A percentile compares a stretch with the other conserved stretches of the same genome.
Conservation (phyloP, 345 rosid genomes). For the Triadica sebifera region DNA sequence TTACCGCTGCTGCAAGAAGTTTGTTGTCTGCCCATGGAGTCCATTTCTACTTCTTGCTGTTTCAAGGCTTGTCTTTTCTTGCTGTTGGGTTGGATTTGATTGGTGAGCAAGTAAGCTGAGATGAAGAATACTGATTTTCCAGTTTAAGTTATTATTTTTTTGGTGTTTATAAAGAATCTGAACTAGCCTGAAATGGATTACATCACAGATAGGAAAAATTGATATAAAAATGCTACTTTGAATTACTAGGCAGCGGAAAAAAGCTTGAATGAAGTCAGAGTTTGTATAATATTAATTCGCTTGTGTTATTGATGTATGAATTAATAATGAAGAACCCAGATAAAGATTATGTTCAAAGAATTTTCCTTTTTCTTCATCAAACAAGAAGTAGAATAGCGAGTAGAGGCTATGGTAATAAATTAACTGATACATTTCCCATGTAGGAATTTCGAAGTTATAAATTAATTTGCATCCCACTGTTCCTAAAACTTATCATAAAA, state of each 20-base stretch:
- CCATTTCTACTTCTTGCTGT: slow-evolving; percentile 87
- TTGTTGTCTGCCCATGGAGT: slow-evolving; percentile 80
- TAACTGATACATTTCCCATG: too few species aligned
- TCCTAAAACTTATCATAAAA: too few species aligned
- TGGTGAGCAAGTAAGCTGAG: slow-evolving; percentile 77
- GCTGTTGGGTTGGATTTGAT: slow-evolving; percentile 87
- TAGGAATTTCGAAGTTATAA: too few species aligned
- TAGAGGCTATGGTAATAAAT: too few species aligned
- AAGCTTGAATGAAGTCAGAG: slow-evolving; percentile 10
- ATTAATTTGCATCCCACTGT: too few species aligned
- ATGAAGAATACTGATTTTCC: not conserved
- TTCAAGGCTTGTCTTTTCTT: slow-evolving; percentile 82
- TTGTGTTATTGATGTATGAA: slow-evolving; percentile 5
- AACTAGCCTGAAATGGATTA: slow-evolving; percentile 3
- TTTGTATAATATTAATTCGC: not conserved
- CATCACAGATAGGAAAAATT: slow-evolving; percentile 12
- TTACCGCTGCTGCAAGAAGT: slow-evolving; percentile 82
- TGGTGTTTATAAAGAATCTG: not conserved
- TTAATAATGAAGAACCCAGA: slow-evolving; percentile 5
- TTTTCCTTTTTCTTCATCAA: not conserved
- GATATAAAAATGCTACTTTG: not conserved
- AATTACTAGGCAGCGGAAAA: not conserved
- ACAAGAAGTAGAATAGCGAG: too few species aligned
- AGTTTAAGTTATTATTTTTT: not conserved
- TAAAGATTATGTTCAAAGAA: not conserved